phyloP scores from a whole-genome alignment of 1,139 yeast species.

The Suhomyces bolitotheri region DNA sequence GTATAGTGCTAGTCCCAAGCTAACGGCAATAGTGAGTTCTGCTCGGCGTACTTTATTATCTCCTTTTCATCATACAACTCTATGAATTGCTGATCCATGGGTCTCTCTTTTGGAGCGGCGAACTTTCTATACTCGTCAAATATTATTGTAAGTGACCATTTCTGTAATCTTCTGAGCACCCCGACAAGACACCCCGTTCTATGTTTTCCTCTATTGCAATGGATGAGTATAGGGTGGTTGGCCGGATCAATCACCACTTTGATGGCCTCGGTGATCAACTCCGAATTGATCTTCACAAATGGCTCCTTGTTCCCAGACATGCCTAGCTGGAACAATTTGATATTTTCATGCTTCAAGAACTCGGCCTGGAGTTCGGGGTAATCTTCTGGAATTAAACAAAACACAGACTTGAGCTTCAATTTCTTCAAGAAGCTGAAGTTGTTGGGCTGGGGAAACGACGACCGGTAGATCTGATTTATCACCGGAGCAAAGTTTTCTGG shows the following conservation, averaged over 20 bases:
- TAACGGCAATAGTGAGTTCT: conserved; percentile 63
- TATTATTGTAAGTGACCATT: conserved; percentile 90
- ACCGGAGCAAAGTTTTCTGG: conserved; percentile 94
- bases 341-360: conserved; percentile 60
- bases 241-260: conserved; percentile 77
- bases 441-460: conserved; percentile 85
- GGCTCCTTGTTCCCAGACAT: conserved; percentile 97
- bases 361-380: conserved; percentile 76
- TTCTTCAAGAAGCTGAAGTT: conserved; percentile 70
- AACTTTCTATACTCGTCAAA: conserved; percentile 93
- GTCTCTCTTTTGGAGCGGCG: conserved; percentile 93
- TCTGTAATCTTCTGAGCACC: conserved; percentile 80
- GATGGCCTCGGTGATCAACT: conserved; percentile 75
- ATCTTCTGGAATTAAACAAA: conserved; percentile 88
- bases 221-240: conserved; percentile 89
- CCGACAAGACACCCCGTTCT: conserved; percentile 96
- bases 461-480: conserved; percentile 74
- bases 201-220: conserved; percentile 95
- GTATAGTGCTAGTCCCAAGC: conserved; percentile 63
- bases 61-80: conserved; percentile 77
- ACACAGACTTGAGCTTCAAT: conserved; percentile 66
- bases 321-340: conserved; percentile 80
- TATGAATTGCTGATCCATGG: conserved; percentile 92
- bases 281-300: conserved; percentile 80
- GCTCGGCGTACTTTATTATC: conserved; percentile 52